Evolutionary conservation across 73 alveolate species (phyloP).

Genomic region (Stentor roeselii): DNA sequence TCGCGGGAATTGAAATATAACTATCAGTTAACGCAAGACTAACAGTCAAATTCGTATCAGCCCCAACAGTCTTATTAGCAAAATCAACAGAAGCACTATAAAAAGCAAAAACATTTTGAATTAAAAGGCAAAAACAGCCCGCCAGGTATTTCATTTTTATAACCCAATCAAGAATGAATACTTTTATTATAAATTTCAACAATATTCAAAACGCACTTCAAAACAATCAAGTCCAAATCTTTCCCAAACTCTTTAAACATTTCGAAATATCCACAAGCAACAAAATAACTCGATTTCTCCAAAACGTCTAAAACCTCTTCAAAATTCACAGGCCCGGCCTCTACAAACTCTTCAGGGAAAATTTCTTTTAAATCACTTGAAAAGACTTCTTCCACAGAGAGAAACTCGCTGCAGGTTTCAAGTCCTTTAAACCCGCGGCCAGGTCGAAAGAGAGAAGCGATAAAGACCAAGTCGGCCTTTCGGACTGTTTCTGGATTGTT

Average conservation of each 20-base stretch:
- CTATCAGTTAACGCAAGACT: neutral
- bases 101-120: neutral
- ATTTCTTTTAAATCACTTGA: neutral
- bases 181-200: neutral
- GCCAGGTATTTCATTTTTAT: conserved; percentile 9
- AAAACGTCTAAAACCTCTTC: neutral
- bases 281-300: neutral
- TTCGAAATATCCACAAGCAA: neutral
- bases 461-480: neutral
- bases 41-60: neutral
- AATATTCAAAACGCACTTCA: too few species aligned
- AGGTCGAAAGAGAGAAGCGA: neutral
- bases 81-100: neutral
- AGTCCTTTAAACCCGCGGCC: neutral
- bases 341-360: neutral
- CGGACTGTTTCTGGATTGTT: neutral
- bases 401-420: neutral
- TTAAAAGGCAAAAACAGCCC: neutral
- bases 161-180: too few species aligned
- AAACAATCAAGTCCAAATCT: neutral
- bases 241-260: neutral
- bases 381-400: neutral
- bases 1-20: neutral
- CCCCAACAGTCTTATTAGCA: neutral
- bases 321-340: neutral